Conservation (phyloP, 2,329 filamentous ascomycete species). For the Helotiales sp. region DNA sequence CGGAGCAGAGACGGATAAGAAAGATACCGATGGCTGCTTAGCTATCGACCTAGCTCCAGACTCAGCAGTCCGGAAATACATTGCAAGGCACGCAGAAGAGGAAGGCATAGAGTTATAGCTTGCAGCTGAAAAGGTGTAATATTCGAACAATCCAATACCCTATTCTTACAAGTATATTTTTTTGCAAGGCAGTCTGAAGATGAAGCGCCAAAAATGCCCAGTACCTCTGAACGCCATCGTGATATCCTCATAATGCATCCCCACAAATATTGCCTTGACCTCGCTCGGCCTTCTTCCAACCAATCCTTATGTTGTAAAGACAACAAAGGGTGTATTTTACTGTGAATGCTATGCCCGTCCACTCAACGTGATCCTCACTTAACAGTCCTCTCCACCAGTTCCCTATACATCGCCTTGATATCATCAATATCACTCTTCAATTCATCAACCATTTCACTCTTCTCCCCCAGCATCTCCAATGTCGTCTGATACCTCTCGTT, state of each 20-base stretch:
- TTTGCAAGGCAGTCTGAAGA: neutral
- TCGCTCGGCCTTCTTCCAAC: neutral
- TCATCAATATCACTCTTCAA: conserved; percentile 85
- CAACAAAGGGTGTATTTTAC: neutral
- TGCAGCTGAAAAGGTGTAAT: neutral
- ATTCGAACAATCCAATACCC: neutral
- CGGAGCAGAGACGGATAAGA: conserved; percentile 80
- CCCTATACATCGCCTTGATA: conserved; percentile 94
- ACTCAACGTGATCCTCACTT: conserved; percentile 45
- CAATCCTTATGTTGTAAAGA: neutral
- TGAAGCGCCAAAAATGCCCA: conserved; percentile 10
- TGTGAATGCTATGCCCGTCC: neutral
- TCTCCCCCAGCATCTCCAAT: conserved; percentile 92
- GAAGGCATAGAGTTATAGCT: conserved; percentile 71
- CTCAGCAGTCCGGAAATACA: conserved; percentile 76
- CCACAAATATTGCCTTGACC: neutral
- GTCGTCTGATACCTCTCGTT: conserved; percentile 84
- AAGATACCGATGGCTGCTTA: conserved; percentile 67
- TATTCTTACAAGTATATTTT: neutral
- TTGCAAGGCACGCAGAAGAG: conserved; percentile 74
- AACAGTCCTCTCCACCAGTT: conserved; percentile 83
- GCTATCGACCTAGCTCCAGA: conserved; percentile 86
- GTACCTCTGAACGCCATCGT: neutral
- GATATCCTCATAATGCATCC: neutral
- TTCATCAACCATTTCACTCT: conserved; percentile 93